Evolutionary conservation across 306 rosid genomes (phyloP), one percentile per base, ranked within the genome.

Genomic region (Pueraria montana): DNA sequence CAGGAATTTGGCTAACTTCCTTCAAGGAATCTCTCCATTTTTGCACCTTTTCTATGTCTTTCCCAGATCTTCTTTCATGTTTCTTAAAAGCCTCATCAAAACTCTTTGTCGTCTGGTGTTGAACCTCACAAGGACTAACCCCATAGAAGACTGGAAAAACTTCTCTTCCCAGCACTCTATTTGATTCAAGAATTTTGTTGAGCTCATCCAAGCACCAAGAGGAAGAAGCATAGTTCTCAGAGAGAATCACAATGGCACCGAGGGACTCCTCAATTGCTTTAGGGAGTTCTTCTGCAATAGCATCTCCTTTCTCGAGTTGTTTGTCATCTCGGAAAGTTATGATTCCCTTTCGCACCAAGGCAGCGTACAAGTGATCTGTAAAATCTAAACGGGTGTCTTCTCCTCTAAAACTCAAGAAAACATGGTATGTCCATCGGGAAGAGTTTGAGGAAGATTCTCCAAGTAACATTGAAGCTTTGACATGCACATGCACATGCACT

Each of bases 101-200:
- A 40, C 70, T 76, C 8, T 42, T n/a, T 23, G n/a, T 74, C 13
- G 12, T 43, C 49, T 80, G 84, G 17, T 80, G 13, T 21, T 43
- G n/a, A 27, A 84, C 81, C 1, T 34, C 27, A 26, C 50, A 10
- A 40, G 80, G 80, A 45, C 26, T 23, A 13, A 76, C 56, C 4
- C 56, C 71, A 59, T 59, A 76, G 18, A 85, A 85, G 0, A 85
- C 40, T 0, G 88, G 85, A 4, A 85, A 13, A 69, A 80, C 61
- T 11, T 23, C 21, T 8, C n/a, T 78, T 0, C 63, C 26, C 12
- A 2, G 14, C 5, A 42, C 64, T 20, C 34, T 61, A 32, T n/a
- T 84, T 18, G 72, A 64, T 12, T 63, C 63, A 11, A 79, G 14
- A 42, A 84, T 79, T 18, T 64, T 79, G 17, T 30, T 50, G 20